A percentile compares a stretch with the other conserved stretches of the same genome.
These are phyloP conservation scores for Drechslerella dactyloides DNA, from an alignment of 2,329 filamentous ascomycete genomes.

Conservation along the genomic window DNA sequence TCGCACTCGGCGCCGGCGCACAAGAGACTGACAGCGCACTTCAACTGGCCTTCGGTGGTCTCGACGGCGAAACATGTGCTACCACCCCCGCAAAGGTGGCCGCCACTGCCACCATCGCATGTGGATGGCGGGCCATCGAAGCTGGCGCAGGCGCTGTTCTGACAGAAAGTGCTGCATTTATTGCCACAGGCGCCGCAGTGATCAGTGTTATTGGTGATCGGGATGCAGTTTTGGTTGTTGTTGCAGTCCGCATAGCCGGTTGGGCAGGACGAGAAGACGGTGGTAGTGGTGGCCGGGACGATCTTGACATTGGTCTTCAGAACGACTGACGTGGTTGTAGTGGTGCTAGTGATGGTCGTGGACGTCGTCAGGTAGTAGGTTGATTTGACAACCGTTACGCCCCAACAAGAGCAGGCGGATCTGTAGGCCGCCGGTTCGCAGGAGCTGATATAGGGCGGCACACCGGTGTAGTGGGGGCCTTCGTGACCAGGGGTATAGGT, in stretches of 20 bases:
- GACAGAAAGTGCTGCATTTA: slow-evolving; percentile 21
- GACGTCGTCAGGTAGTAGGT: slow-evolving; percentile 2
- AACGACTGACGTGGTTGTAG: slow-evolving; percentile 1
- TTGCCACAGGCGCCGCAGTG: slow-evolving; percentile 14
- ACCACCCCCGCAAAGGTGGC: slow-evolving; percentile 25
- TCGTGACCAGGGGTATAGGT: neutral
- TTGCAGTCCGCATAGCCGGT: slow-evolving; percentile 10
- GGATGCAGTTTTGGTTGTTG: slow-evolving; percentile 1
- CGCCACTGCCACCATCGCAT: slow-evolving; percentile 15
- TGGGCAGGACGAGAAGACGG: slow-evolving; percentile 16
- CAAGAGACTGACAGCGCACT: slow-evolving; percentile 17
- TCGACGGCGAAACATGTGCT: slow-evolving; percentile 35
- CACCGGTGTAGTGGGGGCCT: neutral
- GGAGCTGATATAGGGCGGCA: neutral
- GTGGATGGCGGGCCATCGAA: slow-evolving; percentile 14
- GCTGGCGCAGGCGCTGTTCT: slow-evolving; percentile 33
- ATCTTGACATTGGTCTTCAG: neutral
- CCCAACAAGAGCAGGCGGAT: slow-evolving; percentile 1
- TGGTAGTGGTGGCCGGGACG: slow-evolving; percentile 21
- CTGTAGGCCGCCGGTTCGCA: neutral
- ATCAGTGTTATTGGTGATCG: slow-evolving; percentile 1
- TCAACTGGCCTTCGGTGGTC: slow-evolving; percentile 32
- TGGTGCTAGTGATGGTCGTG: neutral
- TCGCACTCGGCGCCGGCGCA: slow-evolving; percentile 16
- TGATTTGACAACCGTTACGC: neutral